Evolutionary conservation across 2,329 filamentous ascomycete genomes (phyloP).

Genomic region (Gnomoniopsis smithogilvyi): DNA sequence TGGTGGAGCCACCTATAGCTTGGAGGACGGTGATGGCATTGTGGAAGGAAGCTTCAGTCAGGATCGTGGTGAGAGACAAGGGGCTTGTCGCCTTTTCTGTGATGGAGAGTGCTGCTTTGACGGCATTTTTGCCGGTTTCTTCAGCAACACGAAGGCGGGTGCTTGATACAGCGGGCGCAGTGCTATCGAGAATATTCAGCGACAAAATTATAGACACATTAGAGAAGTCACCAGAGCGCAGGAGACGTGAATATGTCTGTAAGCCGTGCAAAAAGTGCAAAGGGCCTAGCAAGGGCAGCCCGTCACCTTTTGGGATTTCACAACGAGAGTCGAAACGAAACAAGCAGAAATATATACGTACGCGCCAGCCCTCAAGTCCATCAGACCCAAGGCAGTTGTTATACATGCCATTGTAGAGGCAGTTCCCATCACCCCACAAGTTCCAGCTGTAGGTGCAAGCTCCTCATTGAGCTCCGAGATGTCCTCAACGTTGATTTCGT

Average conservation of each 20-base stretch:
- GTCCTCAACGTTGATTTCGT: conserved; percentile 67
- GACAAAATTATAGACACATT: no score
- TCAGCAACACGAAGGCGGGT: conserved; percentile 79
- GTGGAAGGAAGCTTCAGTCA: conserved; percentile 74
- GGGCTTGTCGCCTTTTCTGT: conserved; percentile 55
- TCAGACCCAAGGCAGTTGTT: conserved; percentile 78
- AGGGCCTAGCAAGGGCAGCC: no score
- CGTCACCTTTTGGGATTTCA: no score
- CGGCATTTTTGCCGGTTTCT: conserved; percentile 66
- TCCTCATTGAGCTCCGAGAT: conserved; percentile 70
- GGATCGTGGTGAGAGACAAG: conserved; percentile 47
- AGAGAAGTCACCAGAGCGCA: not conserved
- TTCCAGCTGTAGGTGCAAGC: conserved; percentile 70
- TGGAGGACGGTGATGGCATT: conserved; percentile 87
- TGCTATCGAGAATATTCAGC: conserved; percentile 26
- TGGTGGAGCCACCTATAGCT: conserved; percentile 80
- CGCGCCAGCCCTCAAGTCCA: conserved; percentile 61
- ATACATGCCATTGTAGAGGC: conserved; percentile 87
- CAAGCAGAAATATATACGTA: not conserved
- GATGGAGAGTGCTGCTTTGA: conserved; percentile 51
- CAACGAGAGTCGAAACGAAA: not conserved
- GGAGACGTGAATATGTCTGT: not conserved
- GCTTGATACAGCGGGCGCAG: conserved; percentile 74
- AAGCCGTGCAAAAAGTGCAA: not conserved
- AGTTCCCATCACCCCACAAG: conserved; percentile 89